Evolutionary conservation across 1,284 basidiomycete genomes (phyloP).

Genomic region (Irpex lacteus): DNA sequence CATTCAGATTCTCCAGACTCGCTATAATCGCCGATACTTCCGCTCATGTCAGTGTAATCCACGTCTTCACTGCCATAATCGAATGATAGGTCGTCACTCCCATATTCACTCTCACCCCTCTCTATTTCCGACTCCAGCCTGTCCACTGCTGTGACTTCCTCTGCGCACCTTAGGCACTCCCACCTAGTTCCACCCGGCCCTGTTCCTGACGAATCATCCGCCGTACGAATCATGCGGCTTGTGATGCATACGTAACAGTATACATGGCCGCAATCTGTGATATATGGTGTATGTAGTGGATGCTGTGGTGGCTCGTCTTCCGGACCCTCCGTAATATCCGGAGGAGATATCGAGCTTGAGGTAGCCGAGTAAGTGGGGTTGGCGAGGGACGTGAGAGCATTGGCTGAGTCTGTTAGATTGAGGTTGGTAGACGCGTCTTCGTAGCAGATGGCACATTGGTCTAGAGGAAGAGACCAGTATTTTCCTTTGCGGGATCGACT

Average conservation of each 20-base stretch:
- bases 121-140: slow-evolving; percentile 40
- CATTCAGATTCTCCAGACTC: slow-evolving; percentile 36
- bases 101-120: slow-evolving; percentile 25
- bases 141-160: slow-evolving; percentile 55
- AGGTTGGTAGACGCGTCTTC: slow-evolving; percentile 67
- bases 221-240: slow-evolving; percentile 71
- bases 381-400: slow-evolving; percentile 42
- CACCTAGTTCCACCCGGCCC: slow-evolving; percentile 46
- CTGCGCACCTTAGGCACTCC: slow-evolving; percentile 79
- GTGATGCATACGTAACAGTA: slow-evolving; percentile 91
- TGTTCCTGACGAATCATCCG: slow-evolving; percentile 57
- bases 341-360: slow-evolving; percentile 7
- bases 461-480: slow-evolving; percentile 59
- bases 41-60: slow-evolving; percentile 30
- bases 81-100: slow-evolving; percentile 25
- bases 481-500: slow-evolving; percentile 40
- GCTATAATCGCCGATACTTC: slow-evolving; percentile 40
- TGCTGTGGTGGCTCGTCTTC: slow-evolving; percentile 47
- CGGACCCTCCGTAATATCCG: slow-evolving; percentile 13
- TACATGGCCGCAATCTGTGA: slow-evolving; percentile 73
- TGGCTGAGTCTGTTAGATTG: slow-evolving; percentile 50
- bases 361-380: slow-evolving; percentile 17
- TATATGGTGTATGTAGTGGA: slow-evolving; percentile 71
- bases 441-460: slow-evolving; percentile 79
- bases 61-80: slow-evolving; percentile 29